These are phyloP conservation scores for Dendrobium officinale DNA, from an alignment of 106 monocot species.

Conservation along the genomic window DNA sequence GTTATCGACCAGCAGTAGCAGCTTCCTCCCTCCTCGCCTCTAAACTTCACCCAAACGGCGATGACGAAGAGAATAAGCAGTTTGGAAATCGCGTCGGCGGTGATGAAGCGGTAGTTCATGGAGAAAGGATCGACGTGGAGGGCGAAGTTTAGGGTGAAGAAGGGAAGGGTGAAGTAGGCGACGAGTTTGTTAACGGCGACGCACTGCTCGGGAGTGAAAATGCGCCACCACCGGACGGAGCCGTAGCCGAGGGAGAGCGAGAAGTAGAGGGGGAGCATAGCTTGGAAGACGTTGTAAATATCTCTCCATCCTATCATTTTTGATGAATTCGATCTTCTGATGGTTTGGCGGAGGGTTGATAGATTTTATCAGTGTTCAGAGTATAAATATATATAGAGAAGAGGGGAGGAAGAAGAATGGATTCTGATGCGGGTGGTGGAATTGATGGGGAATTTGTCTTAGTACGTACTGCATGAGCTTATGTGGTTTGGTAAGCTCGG, in stretches of 20 bases:
- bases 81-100: slow-evolving; percentile 67
- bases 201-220: slow-evolving; percentile 71
- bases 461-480: too few relatives aligned
- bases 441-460: too few relatives aligned
- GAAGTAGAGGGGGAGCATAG: slow-evolving; percentile 69
- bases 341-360: not conserved
- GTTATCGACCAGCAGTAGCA: slow-evolving; percentile 46
- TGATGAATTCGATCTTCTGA: not conserved
- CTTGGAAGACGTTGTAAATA: slow-evolving; percentile 66
- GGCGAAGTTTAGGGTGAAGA: slow-evolving; percentile 81
- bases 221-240: slow-evolving; percentile 71
- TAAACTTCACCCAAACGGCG: slow-evolving; percentile 27
- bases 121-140: slow-evolving; percentile 47
- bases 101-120: slow-evolving; percentile 55
- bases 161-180: slow-evolving; percentile 59
- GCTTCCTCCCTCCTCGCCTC: slow-evolving; percentile 17
- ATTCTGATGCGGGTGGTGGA: too few relatives aligned
- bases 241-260: slow-evolving; percentile 65
- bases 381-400: not conserved
- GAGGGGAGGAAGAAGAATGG: not conserved
- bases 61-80: slow-evolving; percentile 20
- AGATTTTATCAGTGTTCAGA: not conserved
- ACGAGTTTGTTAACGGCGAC: slow-evolving; percentile 65
- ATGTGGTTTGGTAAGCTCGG: too few relatives aligned
- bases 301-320: slow-evolving; percentile 66